Base-by-base conservation (phyloP, 116 monocot species). In the Iris pallida region DNA sequence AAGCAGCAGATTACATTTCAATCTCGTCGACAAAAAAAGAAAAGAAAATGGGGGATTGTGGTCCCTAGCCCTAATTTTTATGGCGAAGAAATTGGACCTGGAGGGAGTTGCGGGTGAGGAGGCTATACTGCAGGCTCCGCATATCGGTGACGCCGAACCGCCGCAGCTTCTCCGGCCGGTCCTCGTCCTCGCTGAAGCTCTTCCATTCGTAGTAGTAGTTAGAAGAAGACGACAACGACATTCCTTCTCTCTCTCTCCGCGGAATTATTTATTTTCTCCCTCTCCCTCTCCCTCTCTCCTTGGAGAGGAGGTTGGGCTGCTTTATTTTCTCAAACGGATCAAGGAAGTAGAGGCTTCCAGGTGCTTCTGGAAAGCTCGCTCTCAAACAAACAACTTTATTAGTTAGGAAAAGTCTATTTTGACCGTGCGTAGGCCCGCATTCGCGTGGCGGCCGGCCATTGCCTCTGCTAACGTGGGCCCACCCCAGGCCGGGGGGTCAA, bases 151-250 rank as follows among this genome's bases (percentile, higher is more conserved):
- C 71, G 6, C 93, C 93, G 65, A 70, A 89, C 65, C 72, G 69
- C 59, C 93, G 74, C 8, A 89, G 93, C 84, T 93, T 93, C 77
- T 93, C 89, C 69, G 87, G 86, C 53, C 93, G 81, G 59, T 89
- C 86, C 63, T 85, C 86, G 40, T 93, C 84, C 61, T 85, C 90
- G 70, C 43, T 66, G 73, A 84, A 84, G 82, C 73, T 80, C 78
- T 88, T 85, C 82, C 84, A 88, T 4, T 47, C 41, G 16, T 75
- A 82, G 16, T 56, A 75, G 55, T 47, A 45, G 17, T 8, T 44
- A 42, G 20, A 17, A 9, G 66, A 53, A 7, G 49, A 51, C 16
- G 44, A 57, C 71, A 16, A 17, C 20, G 55, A 42, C 56, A 62
- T 60, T 55, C 42, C 66, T 66, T 55, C 73, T 51, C 57, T 40